Evolutionary conservation across 83 land plant species (phyloP), one percentile per base, ranked within the genome.

Genomic region (Picea engelmannii): DNA sequence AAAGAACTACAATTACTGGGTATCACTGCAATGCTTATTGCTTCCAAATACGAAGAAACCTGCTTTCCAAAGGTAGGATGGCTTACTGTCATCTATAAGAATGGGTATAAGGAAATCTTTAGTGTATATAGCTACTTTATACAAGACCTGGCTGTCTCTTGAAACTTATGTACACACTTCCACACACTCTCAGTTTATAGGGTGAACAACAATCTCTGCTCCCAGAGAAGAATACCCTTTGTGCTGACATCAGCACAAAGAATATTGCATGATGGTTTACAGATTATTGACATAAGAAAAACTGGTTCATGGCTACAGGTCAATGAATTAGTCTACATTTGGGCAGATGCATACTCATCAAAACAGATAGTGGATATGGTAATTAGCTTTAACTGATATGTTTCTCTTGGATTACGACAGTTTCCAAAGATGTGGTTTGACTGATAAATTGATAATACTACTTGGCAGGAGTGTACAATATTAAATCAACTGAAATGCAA

Each of bases 11-110:
- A 91, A 78, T 88, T 91, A 16, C 88, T 91, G 7, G 92, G 90
- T 1, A 61, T 88, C 17, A 85, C 85, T 44, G 87, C 88, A 42
- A 87, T 89, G 91, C 87, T 88, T 27, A 68, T 89, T 42, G 87
- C 87, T 42, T 86, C 84, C 66, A 95, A 95, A 49, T 95, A 95
- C 60, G 98, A 95, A 81, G 98, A 95, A 85, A 92, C 92, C 31
- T 95, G 95, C 93, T 88, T 93, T 3, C 96, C 94, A 23, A 91
- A 91, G 95, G 95, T 91, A 25, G 16, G 61, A 25, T 13, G 35
- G 12, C 68, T 78, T 17, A 5, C 16, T 40, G 9, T 78, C 21
- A 21, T 81, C n/a, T 42, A 58, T 10, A 6, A 7, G 20, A 42
- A 27, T 23, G 5, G 77, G 15, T 11, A 52, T 11, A 52, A 52